phyloP scores from a whole-genome alignment of 2,329 filamentous ascomycete genomes.

The Alternaria brassicae region DNA sequence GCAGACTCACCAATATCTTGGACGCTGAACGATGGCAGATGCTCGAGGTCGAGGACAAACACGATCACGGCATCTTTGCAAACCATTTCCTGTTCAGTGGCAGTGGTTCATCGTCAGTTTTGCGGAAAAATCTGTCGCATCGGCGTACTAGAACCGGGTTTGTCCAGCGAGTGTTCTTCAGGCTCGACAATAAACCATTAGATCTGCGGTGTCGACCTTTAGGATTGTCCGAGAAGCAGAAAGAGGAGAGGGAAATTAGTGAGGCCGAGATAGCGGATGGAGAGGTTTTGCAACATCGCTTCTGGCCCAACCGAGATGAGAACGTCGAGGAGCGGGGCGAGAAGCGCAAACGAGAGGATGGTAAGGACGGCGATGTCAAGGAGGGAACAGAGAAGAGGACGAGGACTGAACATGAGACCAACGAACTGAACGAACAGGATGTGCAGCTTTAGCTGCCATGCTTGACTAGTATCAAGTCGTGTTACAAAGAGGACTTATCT shows the following conservation, averaged over 20 bases:
- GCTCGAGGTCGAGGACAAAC: conserved; percentile 37
- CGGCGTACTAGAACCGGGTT: conserved; percentile 36
- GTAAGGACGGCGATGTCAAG: background rate
- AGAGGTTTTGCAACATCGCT: conserved; percentile 30
- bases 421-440: background rate
- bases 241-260: conserved; percentile 35
- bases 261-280: conserved; percentile 28
- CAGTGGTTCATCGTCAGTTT: background rate
- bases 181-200: conserved; percentile 32
- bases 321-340: background rate
- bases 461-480: too few species aligned
- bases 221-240: conserved; percentile 22
- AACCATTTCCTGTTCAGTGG: conserved; percentile 28
- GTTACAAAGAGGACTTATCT: too few species aligned
- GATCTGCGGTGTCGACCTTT: conserved; percentile 8
- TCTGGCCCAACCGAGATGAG: conserved; percentile 27
- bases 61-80: conserved; percentile 24
- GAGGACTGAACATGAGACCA: background rate
- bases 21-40: conserved; percentile 41
- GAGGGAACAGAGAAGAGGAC: background rate
- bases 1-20: conserved; percentile 30
- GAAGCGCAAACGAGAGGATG: background rate
- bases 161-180: conserved; percentile 46
- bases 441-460: background rate
- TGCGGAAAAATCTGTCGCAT: conserved; percentile 27